Conservation (phyloP, 768 basidiomycete genomes). For the Boletus tomentosulus region DNA sequence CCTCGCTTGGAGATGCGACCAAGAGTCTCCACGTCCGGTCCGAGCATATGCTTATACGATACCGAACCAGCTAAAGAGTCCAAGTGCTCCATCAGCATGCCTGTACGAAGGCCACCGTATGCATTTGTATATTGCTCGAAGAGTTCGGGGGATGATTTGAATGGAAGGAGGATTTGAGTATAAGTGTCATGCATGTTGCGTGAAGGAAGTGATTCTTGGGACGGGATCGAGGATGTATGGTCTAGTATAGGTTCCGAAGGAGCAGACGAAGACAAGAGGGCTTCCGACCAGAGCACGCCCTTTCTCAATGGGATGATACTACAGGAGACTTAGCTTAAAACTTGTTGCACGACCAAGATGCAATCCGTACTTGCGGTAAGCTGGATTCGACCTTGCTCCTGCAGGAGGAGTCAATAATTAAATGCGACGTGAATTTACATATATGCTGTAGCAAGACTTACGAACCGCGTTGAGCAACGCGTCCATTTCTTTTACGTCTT, state of each 20-base stretch:
- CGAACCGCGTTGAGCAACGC: constrained; percentile 50
- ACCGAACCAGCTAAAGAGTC: constrained; percentile 85
- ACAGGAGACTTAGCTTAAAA: constrained; percentile 7
- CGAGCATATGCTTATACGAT: constrained; percentile 78
- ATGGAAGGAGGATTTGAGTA: constrained; percentile 60
- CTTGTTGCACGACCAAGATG: not conserved
- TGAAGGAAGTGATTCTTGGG: constrained; percentile 32
- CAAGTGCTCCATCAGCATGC: constrained; percentile 74
- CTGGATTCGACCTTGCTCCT: constrained; percentile 53
- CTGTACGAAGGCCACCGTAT: constrained; percentile 64
- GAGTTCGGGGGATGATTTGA: constrained; percentile 53
- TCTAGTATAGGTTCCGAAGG: constrained; percentile 12
- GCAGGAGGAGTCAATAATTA: not conserved
- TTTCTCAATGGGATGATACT: constrained; percentile 58
- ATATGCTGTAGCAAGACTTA: constrained; percentile 34
- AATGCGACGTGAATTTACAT: not conserved
- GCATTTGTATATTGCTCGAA: constrained; percentile 72
- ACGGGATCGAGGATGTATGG: constrained; percentile 11
- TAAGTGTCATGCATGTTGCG: constrained; percentile 72
- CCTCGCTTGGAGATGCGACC: constrained; percentile 57
- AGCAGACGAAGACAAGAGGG: constrained; percentile 41
- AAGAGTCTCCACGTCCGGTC: constrained; percentile 52
- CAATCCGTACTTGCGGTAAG: constrained; percentile 44
- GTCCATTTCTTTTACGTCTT: constrained; percentile 59
- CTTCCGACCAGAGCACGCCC: constrained; percentile 54